phyloP scores from a whole-genome alignment of 257 asterid species.

The Haberlea rhodopensis region DNA sequence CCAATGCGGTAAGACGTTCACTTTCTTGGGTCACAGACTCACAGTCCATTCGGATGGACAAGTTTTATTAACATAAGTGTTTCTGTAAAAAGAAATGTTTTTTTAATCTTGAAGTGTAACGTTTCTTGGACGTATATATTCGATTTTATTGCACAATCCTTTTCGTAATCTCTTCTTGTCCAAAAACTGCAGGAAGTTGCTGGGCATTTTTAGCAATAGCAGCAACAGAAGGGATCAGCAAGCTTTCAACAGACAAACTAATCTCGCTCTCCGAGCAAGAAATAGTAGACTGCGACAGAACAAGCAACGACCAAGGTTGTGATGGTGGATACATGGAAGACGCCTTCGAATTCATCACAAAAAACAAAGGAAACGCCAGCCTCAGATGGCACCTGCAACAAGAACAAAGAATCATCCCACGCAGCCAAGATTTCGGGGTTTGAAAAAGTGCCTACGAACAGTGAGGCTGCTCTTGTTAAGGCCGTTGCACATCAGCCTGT shows the following conservation, averaged over 20 bases:
- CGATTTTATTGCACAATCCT: neutral
- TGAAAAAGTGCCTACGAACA: constrained; percentile 32
- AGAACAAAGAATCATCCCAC: constrained; percentile 14
- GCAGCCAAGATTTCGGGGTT: constrained; percentile 32
- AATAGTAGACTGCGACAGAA: constrained; percentile 38
- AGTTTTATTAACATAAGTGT: too few species aligned
- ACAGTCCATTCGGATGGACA: neutral
- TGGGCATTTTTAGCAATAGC: constrained; percentile 42
- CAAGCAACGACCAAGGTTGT: constrained; percentile 37
- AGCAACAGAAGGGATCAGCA: constrained; percentile 35
- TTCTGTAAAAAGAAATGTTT: too few species aligned
- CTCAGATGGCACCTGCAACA: constrained; percentile 29
- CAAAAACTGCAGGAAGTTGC: constrained; percentile 28
- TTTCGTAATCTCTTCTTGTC: neutral
- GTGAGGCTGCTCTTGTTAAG: constrained; percentile 29
- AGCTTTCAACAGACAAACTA: constrained; percentile 25
- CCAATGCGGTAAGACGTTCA: constrained; percentile 47
- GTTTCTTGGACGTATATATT: too few species aligned
- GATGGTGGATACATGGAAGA: constrained; percentile 37
- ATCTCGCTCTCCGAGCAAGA: constrained; percentile 37
- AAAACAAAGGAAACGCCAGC: constrained; percentile 38
- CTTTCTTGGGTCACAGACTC: neutral
- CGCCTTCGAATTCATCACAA: constrained; percentile 32
- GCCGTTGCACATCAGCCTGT: constrained; percentile 42
- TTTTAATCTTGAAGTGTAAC: too few species aligned